Percentiles rank a stretch among this genome's conserved stretches.
These are phyloP conservation scores for Paspalum vaginatum DNA, from an alignment of 176 grass and related monocot species.

Conservation along the genomic window DNA sequence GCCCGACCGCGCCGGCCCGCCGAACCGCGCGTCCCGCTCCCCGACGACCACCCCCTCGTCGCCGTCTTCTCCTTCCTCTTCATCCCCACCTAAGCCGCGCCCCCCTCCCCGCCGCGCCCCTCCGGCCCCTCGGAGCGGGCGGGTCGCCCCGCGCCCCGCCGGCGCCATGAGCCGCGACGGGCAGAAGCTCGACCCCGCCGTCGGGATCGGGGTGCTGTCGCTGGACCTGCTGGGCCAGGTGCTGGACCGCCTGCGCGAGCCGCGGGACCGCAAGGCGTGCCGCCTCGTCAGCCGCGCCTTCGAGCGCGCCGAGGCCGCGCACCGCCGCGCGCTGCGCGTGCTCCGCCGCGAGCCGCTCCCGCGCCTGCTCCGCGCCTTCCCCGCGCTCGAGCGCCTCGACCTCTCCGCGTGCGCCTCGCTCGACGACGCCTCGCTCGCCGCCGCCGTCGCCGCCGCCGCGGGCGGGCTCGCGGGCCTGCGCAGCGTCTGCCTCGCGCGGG, in stretches of 20 bases:
- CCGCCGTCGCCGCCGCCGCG: constrained; percentile 29
- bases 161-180: constrained; percentile 42
- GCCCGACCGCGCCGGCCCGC: constrained; percentile 51
- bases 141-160: neutral
- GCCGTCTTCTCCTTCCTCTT: constrained; percentile 88
- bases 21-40: constrained; percentile 42
- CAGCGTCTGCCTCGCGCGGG: constrained; percentile 64
- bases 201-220: constrained; percentile 40
- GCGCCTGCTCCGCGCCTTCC: constrained; percentile 59
- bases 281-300: constrained; percentile 75
- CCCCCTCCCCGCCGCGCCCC: accelerated
- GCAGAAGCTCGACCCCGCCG: constrained; percentile 12
- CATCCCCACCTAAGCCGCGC: constrained; percentile 68
- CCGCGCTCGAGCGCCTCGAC: constrained; percentile 68
- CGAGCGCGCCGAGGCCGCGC: constrained; percentile 62
- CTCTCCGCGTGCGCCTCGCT: constrained; percentile 80
- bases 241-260: constrained; percentile 67
- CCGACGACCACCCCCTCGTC: constrained; percentile 50
- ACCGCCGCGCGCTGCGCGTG: constrained; percentile 62
- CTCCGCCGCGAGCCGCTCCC: constrained; percentile 69
- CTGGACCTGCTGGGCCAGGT: constrained; percentile 76
- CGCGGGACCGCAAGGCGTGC: constrained; percentile 76
- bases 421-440: constrained; percentile 64
- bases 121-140: neutral
- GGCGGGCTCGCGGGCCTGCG: constrained; percentile 35